Evolutionary conservation across 2,329 filamentous ascomycete species (phyloP), one percentile per base, ranked within the genome.

Genomic region (Fusarium humuli): DNA sequence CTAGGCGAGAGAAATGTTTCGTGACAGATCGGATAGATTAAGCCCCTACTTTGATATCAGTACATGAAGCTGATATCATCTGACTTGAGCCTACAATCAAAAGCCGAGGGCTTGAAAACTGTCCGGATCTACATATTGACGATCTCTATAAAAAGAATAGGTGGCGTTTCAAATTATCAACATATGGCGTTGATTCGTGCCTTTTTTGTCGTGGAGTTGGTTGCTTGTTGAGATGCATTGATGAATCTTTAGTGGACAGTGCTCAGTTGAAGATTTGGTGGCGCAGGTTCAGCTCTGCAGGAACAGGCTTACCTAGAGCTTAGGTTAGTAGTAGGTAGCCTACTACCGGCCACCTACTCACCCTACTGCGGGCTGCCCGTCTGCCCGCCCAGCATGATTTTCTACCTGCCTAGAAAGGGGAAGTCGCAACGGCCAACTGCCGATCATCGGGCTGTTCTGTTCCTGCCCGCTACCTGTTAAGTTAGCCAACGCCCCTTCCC

Each of bases 381-480:
- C 23, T 27, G 13, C 11, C 20, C 30, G n/a, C 18, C 27, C 25
- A 40, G 16, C 49, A 18, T 52, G n/a, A 18, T 25, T 52, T 41
- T 34, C 32, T 25, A 20, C n/a, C 25, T 16, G 27, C 32, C 49
- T 41, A 34, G 57, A 55, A 68, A 68, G 49, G 48, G 55, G 60
- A 70, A 49, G 60, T 61, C 55, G 54, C 59, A 58, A 69, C 70
- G 48, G 29, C 30, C 41, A 50, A 48, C 58, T 61, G 69, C 66
- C 69, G 62, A 70, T 70, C 69, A 61, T 70, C 57, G 44, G 56
- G 58, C 40, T 50, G 46, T 69, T 66, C 49, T 37, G 34, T 37
- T 37, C 34, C 34, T 37, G 34, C 34, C 34, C 34, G 34, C 34
- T 37, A 37, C 34, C 59, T 65, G 54, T 42, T 30, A 52, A 27